Percentiles rank a stretch among this genome's conserved stretches.
Conservation (phyloP, 805 yeast genomes). For the Myxozyma neotropica region DNA sequence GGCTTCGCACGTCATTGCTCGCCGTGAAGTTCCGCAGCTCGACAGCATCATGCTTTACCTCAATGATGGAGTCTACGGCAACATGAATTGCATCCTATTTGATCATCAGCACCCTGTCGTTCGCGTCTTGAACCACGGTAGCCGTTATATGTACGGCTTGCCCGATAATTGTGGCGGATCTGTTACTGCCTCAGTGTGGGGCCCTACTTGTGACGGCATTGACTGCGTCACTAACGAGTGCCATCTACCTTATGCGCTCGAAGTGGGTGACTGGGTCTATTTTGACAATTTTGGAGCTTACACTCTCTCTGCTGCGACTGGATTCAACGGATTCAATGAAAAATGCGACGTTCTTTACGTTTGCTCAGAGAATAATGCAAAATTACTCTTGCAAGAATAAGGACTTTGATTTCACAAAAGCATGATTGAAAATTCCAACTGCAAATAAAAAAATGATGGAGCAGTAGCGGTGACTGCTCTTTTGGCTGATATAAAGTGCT, state of each 20-base stretch:
- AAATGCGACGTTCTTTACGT: constrained; percentile 63
- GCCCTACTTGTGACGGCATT: constrained; percentile 97
- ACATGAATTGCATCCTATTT: constrained; percentile 87
- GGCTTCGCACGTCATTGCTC: constrained; percentile 83
- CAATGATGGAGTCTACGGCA: constrained; percentile 95
- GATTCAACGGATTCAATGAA: constrained; percentile 84
- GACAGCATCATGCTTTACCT: constrained; percentile 72
- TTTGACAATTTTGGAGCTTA: constrained; percentile 87
- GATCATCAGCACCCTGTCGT: constrained; percentile 87
- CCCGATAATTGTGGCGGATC: constrained; percentile 28
- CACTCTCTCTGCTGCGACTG: constrained; percentile 85
- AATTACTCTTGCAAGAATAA: constrained; percentile 7
- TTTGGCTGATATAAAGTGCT: background rate
- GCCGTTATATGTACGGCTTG: constrained; percentile 44
- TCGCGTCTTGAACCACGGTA: constrained; percentile 60
- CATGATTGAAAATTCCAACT: no score
- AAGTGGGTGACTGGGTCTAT: constrained; percentile 90
- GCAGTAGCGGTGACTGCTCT: background rate
- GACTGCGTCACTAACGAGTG: constrained; percentile 71
- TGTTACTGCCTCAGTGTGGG: constrained; percentile 72
- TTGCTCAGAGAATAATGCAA: constrained; percentile 45
- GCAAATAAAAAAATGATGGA: no score
- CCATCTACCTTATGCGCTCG: constrained; percentile 59
- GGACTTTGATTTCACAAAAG: no score
- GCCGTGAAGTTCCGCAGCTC: constrained; percentile 52